Evolutionary conservation across 108 stramenopile species (phyloP).

Genomic region (Cyclotella atomus): DNA sequence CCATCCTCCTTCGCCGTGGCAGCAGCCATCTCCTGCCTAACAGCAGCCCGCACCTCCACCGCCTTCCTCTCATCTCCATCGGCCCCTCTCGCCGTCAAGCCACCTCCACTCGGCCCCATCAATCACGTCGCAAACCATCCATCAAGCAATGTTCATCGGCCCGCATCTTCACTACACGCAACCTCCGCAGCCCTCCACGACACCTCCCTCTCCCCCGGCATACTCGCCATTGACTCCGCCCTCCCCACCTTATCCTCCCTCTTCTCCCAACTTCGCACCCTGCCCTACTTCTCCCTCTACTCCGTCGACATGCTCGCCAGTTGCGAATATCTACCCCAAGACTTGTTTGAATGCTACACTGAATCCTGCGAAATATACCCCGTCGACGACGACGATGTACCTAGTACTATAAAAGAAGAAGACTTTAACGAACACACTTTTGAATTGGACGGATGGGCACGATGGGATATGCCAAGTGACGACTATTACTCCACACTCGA

Average conservation of each 20-base stretch:
- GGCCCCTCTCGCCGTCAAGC: not conserved
- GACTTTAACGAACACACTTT: constrained; percentile 72
- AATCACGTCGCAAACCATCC: not conserved
- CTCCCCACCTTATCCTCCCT: constrained; percentile 56
- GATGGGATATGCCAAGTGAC: constrained; percentile 91
- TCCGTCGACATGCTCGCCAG: constrained; percentile 85
- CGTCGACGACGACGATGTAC: constrained; percentile 86
- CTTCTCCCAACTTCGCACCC: constrained; percentile 54
- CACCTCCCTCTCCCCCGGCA: constrained; percentile 67
- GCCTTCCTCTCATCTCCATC: not conserved
- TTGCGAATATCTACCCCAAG: constrained; percentile 92
- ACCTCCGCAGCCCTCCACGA: constrained; percentile 39
- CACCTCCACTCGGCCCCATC: not conserved
- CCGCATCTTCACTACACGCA: not conserved
- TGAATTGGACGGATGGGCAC: constrained; percentile 88
- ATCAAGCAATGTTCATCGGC: not conserved
- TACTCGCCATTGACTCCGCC: constrained; percentile 62
- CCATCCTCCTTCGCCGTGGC: not conserved
- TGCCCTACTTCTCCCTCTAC: constrained; percentile 80
- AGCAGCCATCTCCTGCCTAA: not conserved
- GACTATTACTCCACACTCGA: constrained; percentile 87
- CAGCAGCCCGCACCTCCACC: not conserved
- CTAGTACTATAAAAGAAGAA: constrained; percentile 39
- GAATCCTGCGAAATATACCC: constrained; percentile 92
- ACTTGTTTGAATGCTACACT: constrained; percentile 86